phyloP scores from a whole-genome alignment of 1,284 basidiomycete species.

The Ustilago hordei region DNA sequence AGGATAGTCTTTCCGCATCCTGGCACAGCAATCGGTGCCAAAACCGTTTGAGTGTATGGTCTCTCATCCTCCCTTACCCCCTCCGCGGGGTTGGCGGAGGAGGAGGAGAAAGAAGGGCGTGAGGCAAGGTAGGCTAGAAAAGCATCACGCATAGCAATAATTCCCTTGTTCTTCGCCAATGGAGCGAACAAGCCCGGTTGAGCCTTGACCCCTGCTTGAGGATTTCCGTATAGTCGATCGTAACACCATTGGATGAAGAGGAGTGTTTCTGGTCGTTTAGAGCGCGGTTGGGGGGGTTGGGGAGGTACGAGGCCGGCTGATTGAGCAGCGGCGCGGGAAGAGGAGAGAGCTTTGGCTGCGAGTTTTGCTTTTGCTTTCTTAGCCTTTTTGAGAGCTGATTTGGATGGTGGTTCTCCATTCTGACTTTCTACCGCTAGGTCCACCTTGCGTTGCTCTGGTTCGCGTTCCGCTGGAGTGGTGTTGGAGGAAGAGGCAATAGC shows the following conservation, averaged over 20 bases:
- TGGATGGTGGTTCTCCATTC: constrained; percentile 8
- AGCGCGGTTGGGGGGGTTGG: constrained; percentile 44
- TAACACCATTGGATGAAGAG: constrained; percentile 64
- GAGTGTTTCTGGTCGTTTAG: constrained; percentile 60
- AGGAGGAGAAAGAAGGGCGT: constrained; percentile 19
- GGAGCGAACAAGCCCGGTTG: constrained; percentile 77
- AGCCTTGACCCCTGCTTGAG: constrained; percentile 76
- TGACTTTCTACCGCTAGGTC: not conserved
- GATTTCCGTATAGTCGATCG: constrained; percentile 60
- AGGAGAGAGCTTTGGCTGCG: constrained; percentile 1
- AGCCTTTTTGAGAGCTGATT: constrained; percentile 36
- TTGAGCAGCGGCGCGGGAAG: constrained; percentile 16
- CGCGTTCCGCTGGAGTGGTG: not conserved
- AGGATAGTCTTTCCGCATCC: constrained; percentile 96
- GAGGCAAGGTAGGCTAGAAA: constrained; percentile 77
- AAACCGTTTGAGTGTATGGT: constrained; percentile 80
- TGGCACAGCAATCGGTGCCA: constrained; percentile 89
- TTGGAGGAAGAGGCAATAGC: not conserved
- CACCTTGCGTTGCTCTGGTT: not conserved
- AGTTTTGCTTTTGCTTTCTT: constrained; percentile 26
- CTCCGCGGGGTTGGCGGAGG: constrained; percentile 16
- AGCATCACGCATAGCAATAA: constrained; percentile 83
- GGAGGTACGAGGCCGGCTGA: constrained; percentile 42
- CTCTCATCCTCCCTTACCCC: constrained; percentile 49
- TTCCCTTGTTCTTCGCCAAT: constrained; percentile 80